Percentiles rank a stretch among this genome's conserved stretches.
These are phyloP conservation scores for Dryas octopetala DNA, from an alignment of 306 rosid species.

Conservation along the genomic window DNA sequence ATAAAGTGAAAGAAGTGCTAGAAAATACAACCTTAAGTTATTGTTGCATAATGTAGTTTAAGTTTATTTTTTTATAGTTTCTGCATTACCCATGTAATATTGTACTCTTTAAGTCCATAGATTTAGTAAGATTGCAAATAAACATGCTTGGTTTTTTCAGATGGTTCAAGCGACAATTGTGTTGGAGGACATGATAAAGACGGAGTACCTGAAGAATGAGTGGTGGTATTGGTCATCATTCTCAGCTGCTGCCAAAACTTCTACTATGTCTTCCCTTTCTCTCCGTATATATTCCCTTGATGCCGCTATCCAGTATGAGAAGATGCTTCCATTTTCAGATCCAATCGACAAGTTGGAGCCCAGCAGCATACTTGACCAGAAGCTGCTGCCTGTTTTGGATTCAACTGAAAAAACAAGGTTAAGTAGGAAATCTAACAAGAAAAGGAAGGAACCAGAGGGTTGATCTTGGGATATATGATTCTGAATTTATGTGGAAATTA, in stretches of 20 bases:
- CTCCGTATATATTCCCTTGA: slow-evolving; percentile 91
- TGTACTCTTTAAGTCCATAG: slow-evolving; percentile 6
- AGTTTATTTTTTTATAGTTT: background rate
- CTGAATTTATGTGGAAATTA: slow-evolving; percentile 20
- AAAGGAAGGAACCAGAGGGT: slow-evolving; percentile 83
- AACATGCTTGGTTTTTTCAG: slow-evolving; percentile 48
- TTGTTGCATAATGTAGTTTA: background rate
- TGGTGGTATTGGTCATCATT: slow-evolving; percentile 99
- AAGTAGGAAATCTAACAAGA: slow-evolving; percentile 73
- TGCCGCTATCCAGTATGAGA: slow-evolving; percentile 84
- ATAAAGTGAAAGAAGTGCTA: background rate
- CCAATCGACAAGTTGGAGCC: slow-evolving; percentile 56
- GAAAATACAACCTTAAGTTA: background rate
- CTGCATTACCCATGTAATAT: background rate
- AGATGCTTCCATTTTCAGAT: slow-evolving; percentile 48
- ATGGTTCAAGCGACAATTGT: slow-evolving; percentile 86
- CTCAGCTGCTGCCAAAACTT: slow-evolving; percentile 87
- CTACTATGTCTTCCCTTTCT: slow-evolving; percentile 83
- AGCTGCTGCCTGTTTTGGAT: slow-evolving; percentile 45
- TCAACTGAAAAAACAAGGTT: slow-evolving; percentile 60
- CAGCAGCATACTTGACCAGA: slow-evolving; percentile 44
- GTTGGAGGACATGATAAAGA: slow-evolving; percentile 92
- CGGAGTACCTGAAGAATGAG: slow-evolving; percentile 80
- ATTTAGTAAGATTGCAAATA: slow-evolving; percentile 8
- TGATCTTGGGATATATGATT: slow-evolving; percentile 35